Evolutionary conservation across 345 rosid species (phyloP).

Genomic region (Gossypium turneri): DNA sequence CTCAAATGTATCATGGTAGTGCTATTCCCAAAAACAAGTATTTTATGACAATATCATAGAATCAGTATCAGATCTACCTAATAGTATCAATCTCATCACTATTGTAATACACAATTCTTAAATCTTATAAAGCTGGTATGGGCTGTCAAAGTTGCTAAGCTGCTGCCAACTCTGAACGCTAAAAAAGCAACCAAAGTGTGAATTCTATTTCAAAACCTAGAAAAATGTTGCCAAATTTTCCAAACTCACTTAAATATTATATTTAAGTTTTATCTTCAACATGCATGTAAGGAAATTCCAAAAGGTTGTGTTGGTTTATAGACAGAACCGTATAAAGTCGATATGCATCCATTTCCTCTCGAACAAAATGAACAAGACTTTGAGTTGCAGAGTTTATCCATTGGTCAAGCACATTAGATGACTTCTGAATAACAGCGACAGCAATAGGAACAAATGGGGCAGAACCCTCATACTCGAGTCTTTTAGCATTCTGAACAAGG

Average conservation of each 20-base stretch:
- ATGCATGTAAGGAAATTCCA: background rate
- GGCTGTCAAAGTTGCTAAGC: background rate
- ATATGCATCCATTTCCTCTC: constrained; percentile 88
- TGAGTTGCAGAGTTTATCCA: constrained; percentile 99
- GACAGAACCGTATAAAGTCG: constrained; percentile 81
- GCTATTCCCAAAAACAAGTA: background rate
- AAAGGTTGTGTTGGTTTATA: background rate
- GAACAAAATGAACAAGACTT: constrained; percentile 91
- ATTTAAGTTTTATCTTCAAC: background rate
- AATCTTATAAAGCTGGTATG: background rate
- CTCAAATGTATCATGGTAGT: background rate
- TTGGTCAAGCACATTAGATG: constrained; percentile 90
- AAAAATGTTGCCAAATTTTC: background rate
- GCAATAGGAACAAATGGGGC: constrained; percentile 67
- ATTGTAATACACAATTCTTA: constrained; percentile 1
- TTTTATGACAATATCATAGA: background rate
- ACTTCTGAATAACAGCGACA: constrained; percentile 50
- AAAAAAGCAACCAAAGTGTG: background rate
- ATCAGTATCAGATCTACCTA: background rate
- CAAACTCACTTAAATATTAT: background rate
- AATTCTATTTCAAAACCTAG: constrained; percentile 36
- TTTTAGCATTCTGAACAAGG: constrained; percentile 94
- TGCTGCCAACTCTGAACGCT: background rate
- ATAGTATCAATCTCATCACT: background rate
- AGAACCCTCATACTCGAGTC: constrained; percentile 88